Base-by-base conservation (phyloP, 2,329 filamentous ascomycete genomes). In the Stemphylium beticola region DNA sequence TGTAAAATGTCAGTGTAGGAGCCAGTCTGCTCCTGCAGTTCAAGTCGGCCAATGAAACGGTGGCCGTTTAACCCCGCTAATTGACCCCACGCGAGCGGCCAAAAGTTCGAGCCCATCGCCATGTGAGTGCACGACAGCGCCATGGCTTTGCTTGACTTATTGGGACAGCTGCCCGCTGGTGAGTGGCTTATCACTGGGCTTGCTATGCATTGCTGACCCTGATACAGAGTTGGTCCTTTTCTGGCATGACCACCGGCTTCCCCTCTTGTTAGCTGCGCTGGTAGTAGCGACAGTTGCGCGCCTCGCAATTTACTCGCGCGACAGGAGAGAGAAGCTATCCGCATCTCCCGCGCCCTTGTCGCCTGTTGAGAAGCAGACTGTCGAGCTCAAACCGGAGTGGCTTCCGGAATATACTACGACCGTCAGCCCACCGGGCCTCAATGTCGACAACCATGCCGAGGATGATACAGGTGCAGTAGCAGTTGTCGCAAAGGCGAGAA, bases 221-320 rank as follows among this genome's bases (percentile, higher is more conserved):
- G 8, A 10, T 2, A 8, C 45, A 76, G 74, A 76, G 55, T 47
- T 76, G 42, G 62, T 76, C 20, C 55, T 64, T 20, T 65, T 76
- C 53, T 76, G 74, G 74, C 74, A 76, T 59, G 54, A 65, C 2
- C 67, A 75, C 52, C 68, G 74, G 41, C 57, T 73, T 33, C 62
- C 69, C 9, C 55, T 76, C 44, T 58, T 76, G 15, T 60, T 75
- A 22, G 69, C 68, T 32, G 67, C 65, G 24, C 56, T 70, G n/a
- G 64, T 66, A 8, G 46, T 75, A 31, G 59, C 68, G 20, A 59
- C 66, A 9, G 31, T 74, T 57, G 57, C 71, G 57, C 73, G 71
- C 37, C 59, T 74, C 12, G 50, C 62, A 3, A 54, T 65, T 24
- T 67, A 69, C 46, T 55, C 68, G 12, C 70, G 69, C 42, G 54